Conservation (phyloP, 1,284 basidiomycete genomes). For the Mycosarcoma mackinlayi region DNA sequence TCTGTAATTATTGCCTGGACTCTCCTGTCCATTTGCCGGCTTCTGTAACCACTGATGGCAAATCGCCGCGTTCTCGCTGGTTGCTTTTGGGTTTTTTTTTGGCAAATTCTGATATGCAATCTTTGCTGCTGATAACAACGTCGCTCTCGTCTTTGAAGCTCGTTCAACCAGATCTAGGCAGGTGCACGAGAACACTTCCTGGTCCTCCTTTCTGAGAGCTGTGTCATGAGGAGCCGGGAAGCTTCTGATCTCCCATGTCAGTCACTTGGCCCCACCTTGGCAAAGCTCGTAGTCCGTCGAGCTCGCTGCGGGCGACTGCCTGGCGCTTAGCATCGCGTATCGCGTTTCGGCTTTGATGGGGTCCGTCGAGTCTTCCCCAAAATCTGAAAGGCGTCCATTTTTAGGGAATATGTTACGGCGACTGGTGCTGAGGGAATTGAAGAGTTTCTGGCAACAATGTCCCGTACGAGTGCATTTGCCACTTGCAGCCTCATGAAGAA, state of each 20-base stretch:
- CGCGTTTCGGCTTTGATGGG: not conserved
- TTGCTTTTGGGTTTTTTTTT: not conserved
- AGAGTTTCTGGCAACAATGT: too few relatives aligned
- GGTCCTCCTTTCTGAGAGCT: not conserved
- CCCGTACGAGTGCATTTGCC: constrained; percentile 2
- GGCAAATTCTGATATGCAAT: too few relatives aligned
- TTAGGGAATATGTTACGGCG: not conserved
- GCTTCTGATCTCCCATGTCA: too few relatives aligned
- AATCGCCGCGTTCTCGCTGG: constrained; percentile 11
- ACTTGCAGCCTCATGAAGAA: not conserved
- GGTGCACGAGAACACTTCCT: too few relatives aligned
- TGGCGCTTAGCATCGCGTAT: not conserved
- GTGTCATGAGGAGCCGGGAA: too few relatives aligned
- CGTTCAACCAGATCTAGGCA: too few relatives aligned
- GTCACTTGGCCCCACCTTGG: too few relatives aligned
- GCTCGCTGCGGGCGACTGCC: too few relatives aligned
- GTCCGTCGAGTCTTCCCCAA: constrained; percentile 8
- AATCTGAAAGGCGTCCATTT: constrained; percentile 12
- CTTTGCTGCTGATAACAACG: too few relatives aligned
- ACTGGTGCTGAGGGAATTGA: too few relatives aligned
- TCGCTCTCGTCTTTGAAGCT: too few relatives aligned
- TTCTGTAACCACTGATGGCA: not conserved
- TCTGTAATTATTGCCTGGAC: not conserved
- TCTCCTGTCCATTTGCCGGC: constrained; percentile 7
- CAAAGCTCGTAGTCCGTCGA: constrained; percentile 2